These are phyloP conservation scores for Ophiognomonia clavigignenti-juglandacearum DNA, from an alignment of 2,329 filamentous ascomycete genomes.

Conservation along the genomic window DNA sequence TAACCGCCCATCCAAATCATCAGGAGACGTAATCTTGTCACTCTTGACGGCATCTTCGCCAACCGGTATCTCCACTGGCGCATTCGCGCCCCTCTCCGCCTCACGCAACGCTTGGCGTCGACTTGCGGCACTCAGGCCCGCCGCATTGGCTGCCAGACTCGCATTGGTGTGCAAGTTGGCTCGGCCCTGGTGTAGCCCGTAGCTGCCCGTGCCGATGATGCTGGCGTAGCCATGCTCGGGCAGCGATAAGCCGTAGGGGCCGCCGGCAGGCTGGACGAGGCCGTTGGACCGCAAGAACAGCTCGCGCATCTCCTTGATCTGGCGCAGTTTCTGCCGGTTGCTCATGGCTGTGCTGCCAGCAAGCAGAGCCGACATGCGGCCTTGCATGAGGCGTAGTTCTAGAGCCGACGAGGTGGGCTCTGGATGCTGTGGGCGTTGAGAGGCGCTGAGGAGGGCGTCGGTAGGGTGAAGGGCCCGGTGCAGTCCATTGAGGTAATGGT, in stretches of 20 bases:
- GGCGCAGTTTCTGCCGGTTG: not conserved
- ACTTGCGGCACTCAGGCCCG: not conserved
- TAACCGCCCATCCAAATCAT: not conserved
- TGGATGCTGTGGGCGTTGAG: not conserved
- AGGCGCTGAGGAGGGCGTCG: not conserved
- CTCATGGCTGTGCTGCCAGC: not conserved
- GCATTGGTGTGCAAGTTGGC: conserved; percentile 4
- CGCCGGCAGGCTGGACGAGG: not conserved
- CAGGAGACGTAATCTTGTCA: not conserved
- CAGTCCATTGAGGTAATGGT: not conserved
- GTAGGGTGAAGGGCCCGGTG: not conserved
- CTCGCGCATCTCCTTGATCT: conserved; percentile 7
- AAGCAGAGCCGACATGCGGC: conserved; percentile 6
- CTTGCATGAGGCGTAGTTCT: conserved; percentile 5
- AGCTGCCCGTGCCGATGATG: not conserved
- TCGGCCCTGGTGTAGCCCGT: not conserved
- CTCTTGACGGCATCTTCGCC: not conserved
- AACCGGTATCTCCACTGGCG: not conserved
- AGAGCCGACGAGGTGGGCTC: not conserved
- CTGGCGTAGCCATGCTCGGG: not conserved
- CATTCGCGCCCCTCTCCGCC: not conserved
- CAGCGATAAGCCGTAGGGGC: not conserved
- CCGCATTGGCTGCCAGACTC: conserved; percentile 7
- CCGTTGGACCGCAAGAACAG: not conserved
- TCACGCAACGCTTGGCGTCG: conserved; percentile 1